Conservation (phyloP, 2,329 filamentous ascomycete species). For the Penicillium brevicompactum region DNA sequence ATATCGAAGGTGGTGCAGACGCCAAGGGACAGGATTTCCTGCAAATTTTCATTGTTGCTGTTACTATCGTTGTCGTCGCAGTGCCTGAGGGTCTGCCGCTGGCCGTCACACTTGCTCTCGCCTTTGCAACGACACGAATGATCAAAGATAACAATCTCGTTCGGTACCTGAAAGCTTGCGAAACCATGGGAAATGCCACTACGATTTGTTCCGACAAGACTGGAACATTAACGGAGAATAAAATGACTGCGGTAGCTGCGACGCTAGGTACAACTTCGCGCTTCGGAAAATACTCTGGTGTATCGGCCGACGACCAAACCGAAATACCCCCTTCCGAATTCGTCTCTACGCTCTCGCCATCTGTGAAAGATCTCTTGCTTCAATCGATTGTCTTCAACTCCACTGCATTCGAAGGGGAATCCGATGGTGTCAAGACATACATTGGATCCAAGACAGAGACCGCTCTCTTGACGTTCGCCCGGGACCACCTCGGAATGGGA, state of each 20-base stretch:
- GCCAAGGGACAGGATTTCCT: conserved; percentile 62
- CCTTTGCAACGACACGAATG: conserved; percentile 66
- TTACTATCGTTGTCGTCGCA: conserved; percentile 62
- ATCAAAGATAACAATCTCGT: conserved; percentile 65
- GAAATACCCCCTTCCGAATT: conserved; percentile 59
- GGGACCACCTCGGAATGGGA: conserved; percentile 66
- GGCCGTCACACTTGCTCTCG: conserved; percentile 63
- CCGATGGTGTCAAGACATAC: conserved; percentile 62
- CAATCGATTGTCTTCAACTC: conserved; percentile 70
- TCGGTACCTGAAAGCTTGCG: conserved; percentile 60
- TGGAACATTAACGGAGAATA: conserved; percentile 65
- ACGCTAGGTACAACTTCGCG: conserved; percentile 52
- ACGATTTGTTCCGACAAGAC: conserved; percentile 69
- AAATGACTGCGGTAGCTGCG: conserved; percentile 63
- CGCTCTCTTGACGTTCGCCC: conserved; percentile 70
- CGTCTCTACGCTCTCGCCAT: conserved; percentile 52
- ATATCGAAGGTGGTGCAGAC: conserved; percentile 47
- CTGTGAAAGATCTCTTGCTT: conserved; percentile 59
- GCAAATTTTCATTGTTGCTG: conserved; percentile 60
- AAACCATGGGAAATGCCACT: conserved; percentile 67
- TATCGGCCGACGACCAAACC: conserved; percentile 37
- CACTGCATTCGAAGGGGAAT: conserved; percentile 68
- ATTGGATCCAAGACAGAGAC: conserved; percentile 79
- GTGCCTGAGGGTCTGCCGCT: conserved; percentile 64
- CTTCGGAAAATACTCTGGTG: conserved; percentile 46